These are phyloP conservation scores for Porogramme epimiltina DNA, from an alignment of 1,284 basidiomycete genomes.

Conservation along the genomic window DNA sequence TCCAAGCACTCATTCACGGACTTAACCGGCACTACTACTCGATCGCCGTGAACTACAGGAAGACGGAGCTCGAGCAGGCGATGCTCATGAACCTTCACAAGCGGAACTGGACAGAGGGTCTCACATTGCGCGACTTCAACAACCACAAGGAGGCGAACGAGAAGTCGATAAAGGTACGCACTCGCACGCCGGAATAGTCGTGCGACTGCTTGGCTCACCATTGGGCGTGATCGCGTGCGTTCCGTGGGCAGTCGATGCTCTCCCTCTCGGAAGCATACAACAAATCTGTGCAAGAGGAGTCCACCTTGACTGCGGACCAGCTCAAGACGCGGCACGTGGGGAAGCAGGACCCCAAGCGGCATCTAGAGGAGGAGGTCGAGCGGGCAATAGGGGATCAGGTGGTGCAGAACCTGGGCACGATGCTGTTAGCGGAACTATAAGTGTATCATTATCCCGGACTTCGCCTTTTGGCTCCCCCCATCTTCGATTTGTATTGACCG, in stretches of 20 bases:
- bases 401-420: conserved; percentile 90
- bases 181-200: conserved; percentile 20
- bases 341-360: conserved; percentile 96
- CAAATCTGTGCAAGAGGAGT: conserved; percentile 95
- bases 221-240: conserved; percentile 18
- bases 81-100: conserved; percentile 99
- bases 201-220: conserved; percentile 18
- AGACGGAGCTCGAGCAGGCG: conserved; percentile 96
- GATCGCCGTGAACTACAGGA: conserved; percentile 94
- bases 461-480: conserved; percentile 11
- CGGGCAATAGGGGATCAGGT: conserved; percentile 96
- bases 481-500: conserved; percentile 15
- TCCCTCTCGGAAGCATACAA: conserved; percentile 90
- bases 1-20: conserved; percentile 95
- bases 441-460: conserved; percentile 22
- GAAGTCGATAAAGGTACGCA: conserved; percentile 83
- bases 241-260: conserved; percentile 79
- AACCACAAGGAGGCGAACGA: conserved; percentile 86
- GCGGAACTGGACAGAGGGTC: conserved; percentile 95
- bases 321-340: conserved; percentile 96
- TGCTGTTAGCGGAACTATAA: conserved; percentile 85
- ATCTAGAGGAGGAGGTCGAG: conserved; percentile 96
- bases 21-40: conserved; percentile 97
- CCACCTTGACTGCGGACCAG: conserved; percentile 87
- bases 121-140: conserved; percentile 89